These are phyloP conservation scores for Chytriomyces sp. DNA, from an alignment of 192 early-diverging fungal genomes.

Conservation along the genomic window DNA sequence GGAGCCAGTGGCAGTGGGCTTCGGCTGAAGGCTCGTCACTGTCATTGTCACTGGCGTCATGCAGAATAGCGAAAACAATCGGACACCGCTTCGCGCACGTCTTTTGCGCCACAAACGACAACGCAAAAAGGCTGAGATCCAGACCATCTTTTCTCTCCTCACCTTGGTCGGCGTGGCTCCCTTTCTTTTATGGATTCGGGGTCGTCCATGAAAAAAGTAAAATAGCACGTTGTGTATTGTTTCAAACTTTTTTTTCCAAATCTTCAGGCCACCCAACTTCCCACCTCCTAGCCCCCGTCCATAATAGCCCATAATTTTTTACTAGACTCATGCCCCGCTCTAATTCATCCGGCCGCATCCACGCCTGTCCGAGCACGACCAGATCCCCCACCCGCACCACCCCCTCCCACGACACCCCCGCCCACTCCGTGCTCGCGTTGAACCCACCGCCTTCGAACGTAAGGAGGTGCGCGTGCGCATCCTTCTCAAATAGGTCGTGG, in stretches of 20 bases:
- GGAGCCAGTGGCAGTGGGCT: no score
- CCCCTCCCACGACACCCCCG: slow-evolving; percentile 1
- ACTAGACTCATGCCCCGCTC: background rate
- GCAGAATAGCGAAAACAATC: no score
- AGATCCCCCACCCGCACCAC: background rate
- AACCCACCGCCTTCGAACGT: background rate
- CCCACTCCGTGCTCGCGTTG: background rate
- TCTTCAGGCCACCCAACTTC: slow-evolving; percentile 5
- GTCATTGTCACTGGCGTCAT: no score
- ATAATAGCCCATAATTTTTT: slow-evolving; percentile 18
- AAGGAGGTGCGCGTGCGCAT: background rate
- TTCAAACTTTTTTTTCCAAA: no score
- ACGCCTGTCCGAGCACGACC: background rate
- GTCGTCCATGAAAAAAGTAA: no score
- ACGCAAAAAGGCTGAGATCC: background rate
- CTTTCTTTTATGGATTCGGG: no score
- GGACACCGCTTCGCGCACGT: no score
- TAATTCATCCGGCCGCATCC: slow-evolving; percentile 16
- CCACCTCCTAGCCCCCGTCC: slow-evolving; percentile 4
- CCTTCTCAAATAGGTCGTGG: slow-evolving; percentile 5
- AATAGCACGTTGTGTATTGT: no score
- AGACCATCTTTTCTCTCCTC: background rate
- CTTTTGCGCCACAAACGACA: background rate
- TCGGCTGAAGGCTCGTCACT: no score
- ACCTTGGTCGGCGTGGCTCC: no score